Evolutionary conservation across 2,329 filamentous ascomycete species (phyloP).

Genomic region (Colletotrichum phormii): DNA sequence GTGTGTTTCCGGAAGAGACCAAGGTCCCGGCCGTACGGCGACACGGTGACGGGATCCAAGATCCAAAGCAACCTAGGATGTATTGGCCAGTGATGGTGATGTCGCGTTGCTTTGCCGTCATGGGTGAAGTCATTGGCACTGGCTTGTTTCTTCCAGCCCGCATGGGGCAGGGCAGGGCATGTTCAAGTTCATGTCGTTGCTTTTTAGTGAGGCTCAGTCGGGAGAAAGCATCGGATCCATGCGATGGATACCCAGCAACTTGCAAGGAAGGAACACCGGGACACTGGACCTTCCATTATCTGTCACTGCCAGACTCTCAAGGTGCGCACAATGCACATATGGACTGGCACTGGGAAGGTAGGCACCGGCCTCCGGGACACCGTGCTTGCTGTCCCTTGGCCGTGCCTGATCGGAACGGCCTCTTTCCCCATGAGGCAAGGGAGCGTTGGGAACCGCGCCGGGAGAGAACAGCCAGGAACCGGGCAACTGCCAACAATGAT

Average conservation of each 20-base stretch:
- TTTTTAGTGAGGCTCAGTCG: slow-evolving; percentile 29
- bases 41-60: neutral
- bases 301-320: neutral
- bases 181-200: slow-evolving; percentile 18
- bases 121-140: neutral
- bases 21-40: neutral
- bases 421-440: neutral
- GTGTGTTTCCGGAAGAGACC: neutral
- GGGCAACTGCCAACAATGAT: neutral
- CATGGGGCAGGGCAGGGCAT: neutral
- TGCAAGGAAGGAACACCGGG: neutral
- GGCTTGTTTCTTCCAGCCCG: neutral
- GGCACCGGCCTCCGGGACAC: neutral
- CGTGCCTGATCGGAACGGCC: neutral
- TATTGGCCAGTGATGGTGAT: neutral
- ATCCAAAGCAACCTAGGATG: neutral
- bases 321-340: neutral
- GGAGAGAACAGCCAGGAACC: neutral
- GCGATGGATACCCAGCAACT: slow-evolving; percentile 1
- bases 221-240: slow-evolving; percentile 5
- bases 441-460: neutral
- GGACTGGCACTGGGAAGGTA: neutral
- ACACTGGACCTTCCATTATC: neutral
- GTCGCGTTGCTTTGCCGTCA: neutral
- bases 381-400: neutral